phyloP scores from a whole-genome alignment of 345 rosid species.

The Excoecaria agallocha region DNA sequence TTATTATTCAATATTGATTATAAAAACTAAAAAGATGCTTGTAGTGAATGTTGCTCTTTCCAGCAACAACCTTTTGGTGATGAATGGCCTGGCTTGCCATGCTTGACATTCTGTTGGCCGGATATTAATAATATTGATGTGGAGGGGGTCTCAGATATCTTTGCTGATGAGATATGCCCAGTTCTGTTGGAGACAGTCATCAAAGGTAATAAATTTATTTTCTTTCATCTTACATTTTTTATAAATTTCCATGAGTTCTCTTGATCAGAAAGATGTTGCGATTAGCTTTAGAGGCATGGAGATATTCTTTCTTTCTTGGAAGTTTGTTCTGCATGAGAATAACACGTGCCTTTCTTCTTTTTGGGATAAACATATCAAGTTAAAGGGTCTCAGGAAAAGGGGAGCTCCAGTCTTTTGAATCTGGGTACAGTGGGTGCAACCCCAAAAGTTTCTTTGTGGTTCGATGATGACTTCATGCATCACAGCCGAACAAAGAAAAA shows the following conservation, averaged over 20 bases:
- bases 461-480: too few relatives aligned
- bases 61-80: conserved; percentile 45
- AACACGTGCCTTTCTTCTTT: background rate
- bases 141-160: conserved; percentile 46
- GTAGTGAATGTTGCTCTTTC: conserved; percentile 74
- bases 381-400: background rate
- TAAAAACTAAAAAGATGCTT: too few relatives aligned
- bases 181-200: conserved; percentile 69
- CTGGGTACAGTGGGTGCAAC: too few relatives aligned
- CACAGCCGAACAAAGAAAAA: too few relatives aligned
- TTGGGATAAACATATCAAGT: background rate
- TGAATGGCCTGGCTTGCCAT: conserved; percentile 46
- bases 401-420: background rate
- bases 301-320: background rate
- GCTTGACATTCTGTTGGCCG: conserved; percentile 63
- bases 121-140: conserved; percentile 40
- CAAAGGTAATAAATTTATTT: conserved; percentile 56
- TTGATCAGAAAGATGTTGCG: background rate
- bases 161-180: conserved; percentile 67
- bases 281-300: background rate
- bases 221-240: conserved; percentile 3
- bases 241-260: background rate
- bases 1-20: too few relatives aligned
- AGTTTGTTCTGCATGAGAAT: background rate
- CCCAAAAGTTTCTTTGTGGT: too few relatives aligned